Evolutionary conservation across 805 yeast species (phyloP).

Genomic region (Hanseniaspora lachancei): DNA sequence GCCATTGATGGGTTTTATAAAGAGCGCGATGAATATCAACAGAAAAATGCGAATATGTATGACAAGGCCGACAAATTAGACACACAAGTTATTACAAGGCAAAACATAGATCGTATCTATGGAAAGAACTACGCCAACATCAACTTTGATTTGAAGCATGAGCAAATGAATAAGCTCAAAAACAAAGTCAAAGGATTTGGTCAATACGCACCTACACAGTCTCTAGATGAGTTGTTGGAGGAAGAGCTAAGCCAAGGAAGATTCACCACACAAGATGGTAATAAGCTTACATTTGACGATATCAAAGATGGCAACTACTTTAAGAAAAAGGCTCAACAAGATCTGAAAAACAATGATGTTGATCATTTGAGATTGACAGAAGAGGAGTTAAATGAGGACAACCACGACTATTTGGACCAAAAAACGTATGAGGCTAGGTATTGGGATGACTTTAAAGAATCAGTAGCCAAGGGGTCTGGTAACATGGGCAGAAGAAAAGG

Average conservation of each 20-base stretch:
- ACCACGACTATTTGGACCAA: conserved; percentile 42
- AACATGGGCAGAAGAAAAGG: conserved; percentile 52
- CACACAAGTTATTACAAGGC: conserved; percentile 32
- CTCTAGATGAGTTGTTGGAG: conserved; percentile 82
- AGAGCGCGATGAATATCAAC: conserved; percentile 13
- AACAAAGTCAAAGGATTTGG: conserved; percentile 79
- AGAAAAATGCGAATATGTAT: conserved; percentile 12
- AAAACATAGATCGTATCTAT: conserved; percentile 16
- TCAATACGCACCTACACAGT: conserved; percentile 83
- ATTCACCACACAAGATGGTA: conserved; percentile 41
- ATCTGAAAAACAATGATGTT: conserved; percentile 24
- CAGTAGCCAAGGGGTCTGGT: conserved; percentile 78
- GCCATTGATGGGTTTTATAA: conserved; percentile 17
- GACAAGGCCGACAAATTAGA: conserved; percentile 30
- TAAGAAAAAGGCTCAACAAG: conserved; percentile 25
- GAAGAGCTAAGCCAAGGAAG: conserved; percentile 78
- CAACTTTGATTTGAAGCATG: conserved; percentile 10
- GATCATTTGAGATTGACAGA: conserved; percentile 29
- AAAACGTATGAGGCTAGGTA: conserved; percentile 65
- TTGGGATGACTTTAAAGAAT: conserved; percentile 92
- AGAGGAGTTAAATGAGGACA: conserved; percentile 47
- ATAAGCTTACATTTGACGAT: conserved; percentile 14
- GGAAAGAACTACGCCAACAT: conserved; percentile 37
- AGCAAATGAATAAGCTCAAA: conserved; percentile 34
- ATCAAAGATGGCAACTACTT: conserved; percentile 9